phyloP scores from a whole-genome alignment of 768 basidiomycete genomes.

The Serendipita sp. region DNA sequence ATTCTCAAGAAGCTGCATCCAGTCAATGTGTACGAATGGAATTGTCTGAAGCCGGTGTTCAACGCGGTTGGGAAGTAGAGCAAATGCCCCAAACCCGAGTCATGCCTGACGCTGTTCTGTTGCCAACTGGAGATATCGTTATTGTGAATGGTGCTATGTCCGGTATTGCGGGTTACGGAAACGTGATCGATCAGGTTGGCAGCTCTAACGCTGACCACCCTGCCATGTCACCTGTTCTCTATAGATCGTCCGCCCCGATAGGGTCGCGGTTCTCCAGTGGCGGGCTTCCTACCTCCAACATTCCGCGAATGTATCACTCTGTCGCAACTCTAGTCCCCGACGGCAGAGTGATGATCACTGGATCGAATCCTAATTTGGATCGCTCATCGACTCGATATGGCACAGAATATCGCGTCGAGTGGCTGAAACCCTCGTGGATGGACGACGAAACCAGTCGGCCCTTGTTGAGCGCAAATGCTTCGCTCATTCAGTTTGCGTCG shows the following conservation, averaged over 20 bases:
- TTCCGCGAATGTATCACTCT: conserved; percentile 72
- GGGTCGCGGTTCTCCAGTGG: conserved; percentile 43
- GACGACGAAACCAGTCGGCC: conserved; percentile 31
- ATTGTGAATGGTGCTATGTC: conserved; percentile 62
- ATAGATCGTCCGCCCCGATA: conserved; percentile 37
- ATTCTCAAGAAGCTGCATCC: conserved; percentile 58
- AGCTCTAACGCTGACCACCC: conserved; percentile 66
- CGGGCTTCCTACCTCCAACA: conserved; percentile 47
- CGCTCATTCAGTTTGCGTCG: neutral
- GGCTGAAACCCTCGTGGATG: conserved; percentile 76
- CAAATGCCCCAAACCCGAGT: conserved; percentile 55
- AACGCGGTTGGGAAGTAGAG: conserved; percentile 57
- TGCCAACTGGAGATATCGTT: conserved; percentile 59
- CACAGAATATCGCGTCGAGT: conserved; percentile 82
- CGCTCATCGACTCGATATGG: conserved; percentile 55
- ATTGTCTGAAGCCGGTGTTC: conserved; percentile 48
- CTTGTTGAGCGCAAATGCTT: neutral
- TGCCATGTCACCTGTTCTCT: conserved; percentile 51
- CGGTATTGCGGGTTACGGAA: conserved; percentile 67
- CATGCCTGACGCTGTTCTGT: conserved; percentile 69
- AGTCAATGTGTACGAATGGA: conserved; percentile 56
- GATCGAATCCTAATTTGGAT: conserved; percentile 74
- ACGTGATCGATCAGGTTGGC: conserved; percentile 53
- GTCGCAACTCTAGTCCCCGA: conserved; percentile 61
- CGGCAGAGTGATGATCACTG: conserved; percentile 62